These are phyloP conservation scores for Quercus phellos DNA, from an alignment of 331 rosid genomes.

Conservation along the genomic window DNA sequence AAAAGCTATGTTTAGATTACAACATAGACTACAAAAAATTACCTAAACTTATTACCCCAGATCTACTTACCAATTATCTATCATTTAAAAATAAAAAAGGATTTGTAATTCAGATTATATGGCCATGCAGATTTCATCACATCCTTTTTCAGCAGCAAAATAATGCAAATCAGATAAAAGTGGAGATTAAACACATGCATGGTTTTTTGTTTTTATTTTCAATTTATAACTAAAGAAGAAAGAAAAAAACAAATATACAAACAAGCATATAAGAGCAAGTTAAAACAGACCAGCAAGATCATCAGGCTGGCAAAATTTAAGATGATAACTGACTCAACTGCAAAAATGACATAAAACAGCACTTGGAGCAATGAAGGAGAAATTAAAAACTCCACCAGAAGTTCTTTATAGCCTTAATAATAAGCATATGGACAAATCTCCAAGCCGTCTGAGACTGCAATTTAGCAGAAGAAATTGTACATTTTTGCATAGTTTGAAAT, in stretches of 20 bases:
- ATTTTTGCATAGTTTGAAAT: too few relatives aligned
- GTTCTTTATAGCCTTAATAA: not conserved
- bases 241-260: not conserved
- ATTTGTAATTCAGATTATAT: not conserved
- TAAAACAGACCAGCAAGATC: not conserved
- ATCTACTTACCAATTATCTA: conserved; percentile 15
- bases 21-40: not conserved
- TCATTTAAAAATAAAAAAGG: not conserved
- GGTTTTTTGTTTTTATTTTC: not conserved
- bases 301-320: not conserved
- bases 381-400: not conserved
- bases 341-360: not conserved
- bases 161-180: not conserved
- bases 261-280: not conserved
- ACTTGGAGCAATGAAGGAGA: not conserved
- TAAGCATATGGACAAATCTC: not conserved
- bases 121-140: not conserved
- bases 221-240: not conserved
- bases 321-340: not conserved
- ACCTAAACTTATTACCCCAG: conserved; percentile 7
- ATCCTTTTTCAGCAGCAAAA: not conserved
- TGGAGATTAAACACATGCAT: not conserved
- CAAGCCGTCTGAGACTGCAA: not conserved
- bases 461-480: not conserved
- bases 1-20: conserved; percentile 14